Base-by-base conservation (phyloP, 75 land plant species). In the Pinus albicaulis region DNA sequence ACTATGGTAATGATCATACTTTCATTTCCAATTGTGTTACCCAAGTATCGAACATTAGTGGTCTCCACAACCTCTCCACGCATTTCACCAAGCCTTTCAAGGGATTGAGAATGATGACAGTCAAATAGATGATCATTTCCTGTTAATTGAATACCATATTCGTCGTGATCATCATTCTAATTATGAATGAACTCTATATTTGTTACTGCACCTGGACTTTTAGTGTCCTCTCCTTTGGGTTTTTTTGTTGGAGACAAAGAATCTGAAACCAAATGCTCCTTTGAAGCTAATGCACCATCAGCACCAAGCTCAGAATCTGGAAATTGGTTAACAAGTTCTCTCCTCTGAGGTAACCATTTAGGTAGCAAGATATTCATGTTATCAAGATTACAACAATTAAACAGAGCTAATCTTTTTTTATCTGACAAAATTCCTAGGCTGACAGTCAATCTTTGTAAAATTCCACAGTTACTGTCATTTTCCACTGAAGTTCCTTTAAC, bases 131-230 rank as follows among this genome's bases (percentile, higher is more conserved):
- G 28, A 65, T 31, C 15, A 16, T 65, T 65, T 28, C 3, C 13
- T 65, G 44, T 14, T 8, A 65, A 1, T 4, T 34, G 48, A 36
- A 36, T 36, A 19, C 8, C 20, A n/a, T 17, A 36, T 10, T 65
- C 70, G 13, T 7, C 52, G 7, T 65, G 44, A 31, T 36, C 48
- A 36, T 65, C 13, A 65, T 36, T 65, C 22, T 65, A 44, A 36
- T 22, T 41, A 34, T 36, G 44, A 17, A 65, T 17, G 19, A 23
- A 65, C n/a, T 65, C 44, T 65, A 22, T 16, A 34, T 16, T 65
- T 65, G 70, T 36, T 65, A 19, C 70, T 65, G 70, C 70, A 34
- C 38, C n/a, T 65, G 48, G 70, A 19, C 41, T 65, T 36, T 11
- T 22, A 65, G 44, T 34, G 11, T 20, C 20, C 70, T 36, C 70